Evolutionary conservation across 768 basidiomycete species (phyloP).

Genomic region (Nidula microcarpa): DNA sequence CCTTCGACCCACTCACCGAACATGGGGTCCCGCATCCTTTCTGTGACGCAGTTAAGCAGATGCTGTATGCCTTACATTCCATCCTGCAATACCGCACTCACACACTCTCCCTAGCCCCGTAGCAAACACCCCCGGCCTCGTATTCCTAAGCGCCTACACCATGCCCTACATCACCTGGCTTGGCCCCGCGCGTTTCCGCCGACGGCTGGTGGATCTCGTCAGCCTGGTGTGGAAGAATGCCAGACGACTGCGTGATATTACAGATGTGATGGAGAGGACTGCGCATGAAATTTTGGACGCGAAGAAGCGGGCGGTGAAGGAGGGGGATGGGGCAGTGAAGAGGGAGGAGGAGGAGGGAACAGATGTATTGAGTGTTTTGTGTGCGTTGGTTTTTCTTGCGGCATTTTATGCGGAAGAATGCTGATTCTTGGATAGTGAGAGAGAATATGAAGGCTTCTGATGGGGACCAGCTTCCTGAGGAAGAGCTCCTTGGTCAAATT

Average conservation of each 20-base stretch:
- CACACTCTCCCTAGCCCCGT: slow-evolving; percentile 9
- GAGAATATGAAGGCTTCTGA: slow-evolving; percentile 31
- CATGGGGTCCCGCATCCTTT: slow-evolving; percentile 24
- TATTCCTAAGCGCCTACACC: slow-evolving; percentile 9
- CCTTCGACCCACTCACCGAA: slow-evolving; percentile 32
- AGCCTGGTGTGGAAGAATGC: slow-evolving; percentile 21
- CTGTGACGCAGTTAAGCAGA: slow-evolving; percentile 18
- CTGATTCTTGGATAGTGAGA: slow-evolving; percentile 24
- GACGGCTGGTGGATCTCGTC: slow-evolving; percentile 24
- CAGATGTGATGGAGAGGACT: slow-evolving; percentile 30
- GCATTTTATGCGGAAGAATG: neutral
- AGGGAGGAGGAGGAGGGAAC: slow-evolving; percentile 33
- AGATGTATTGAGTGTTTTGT: slow-evolving; percentile 43
- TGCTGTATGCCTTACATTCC: slow-evolving; percentile 18
- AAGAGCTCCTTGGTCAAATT: slow-evolving; percentile 36
- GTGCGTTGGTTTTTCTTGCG: slow-evolving; percentile 24
- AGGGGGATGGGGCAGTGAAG: slow-evolving; percentile 29
- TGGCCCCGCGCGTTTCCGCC: slow-evolving; percentile 22
- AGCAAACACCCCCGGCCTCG: slow-evolving; percentile 6
- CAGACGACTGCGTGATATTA: slow-evolving; percentile 23
- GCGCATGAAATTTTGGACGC: slow-evolving; percentile 28
- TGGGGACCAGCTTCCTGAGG: slow-evolving; percentile 24
- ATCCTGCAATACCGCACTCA: neutral
- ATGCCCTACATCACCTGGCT: slow-evolving; percentile 19
- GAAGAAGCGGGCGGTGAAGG: slow-evolving; percentile 30